Percentiles rank a stretch among this genome's conserved stretches.
Conservation (phyloP, 2,329 filamentous ascomycete genomes). For the Domatiomyces catenatus region DNA sequence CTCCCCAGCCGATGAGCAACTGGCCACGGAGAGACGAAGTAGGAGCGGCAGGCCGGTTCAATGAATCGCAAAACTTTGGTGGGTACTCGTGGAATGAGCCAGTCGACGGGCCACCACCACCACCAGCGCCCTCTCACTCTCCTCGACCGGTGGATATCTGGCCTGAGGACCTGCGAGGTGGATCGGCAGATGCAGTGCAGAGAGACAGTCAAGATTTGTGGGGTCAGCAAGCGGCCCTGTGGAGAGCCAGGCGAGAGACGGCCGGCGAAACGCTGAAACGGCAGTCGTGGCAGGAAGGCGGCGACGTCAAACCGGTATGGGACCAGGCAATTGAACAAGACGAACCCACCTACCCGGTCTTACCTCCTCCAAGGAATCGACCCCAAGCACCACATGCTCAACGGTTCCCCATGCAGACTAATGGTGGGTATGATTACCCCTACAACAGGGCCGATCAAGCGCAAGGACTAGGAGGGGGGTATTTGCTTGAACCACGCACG, state of each 20-base stretch:
- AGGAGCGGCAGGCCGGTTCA: too few species aligned
- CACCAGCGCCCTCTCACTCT: constrained; percentile 13
- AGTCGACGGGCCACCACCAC: too few species aligned
- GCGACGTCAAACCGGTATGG: not conserved
- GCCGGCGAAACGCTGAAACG: constrained; percentile 4
- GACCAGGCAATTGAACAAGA: not conserved
- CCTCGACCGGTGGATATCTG: constrained; percentile 12
- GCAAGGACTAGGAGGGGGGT: not conserved
- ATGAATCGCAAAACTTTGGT: too few species aligned
- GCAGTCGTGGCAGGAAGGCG: constrained; percentile 3
- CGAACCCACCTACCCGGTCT: constrained; percentile 8
- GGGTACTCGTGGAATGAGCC: too few species aligned
- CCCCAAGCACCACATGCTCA: not conserved
- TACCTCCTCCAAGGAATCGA: constrained; percentile 4
- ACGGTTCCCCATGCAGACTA: not conserved
- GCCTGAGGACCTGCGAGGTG: not conserved
- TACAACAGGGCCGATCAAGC: not conserved
- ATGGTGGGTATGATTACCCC: not conserved
- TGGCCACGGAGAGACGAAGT: too few species aligned
- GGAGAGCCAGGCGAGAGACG: constrained; percentile 9
- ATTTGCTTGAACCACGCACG: not conserved
- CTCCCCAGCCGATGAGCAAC: too few species aligned
- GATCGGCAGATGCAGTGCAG: not conserved
- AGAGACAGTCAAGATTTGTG: constrained; percentile 5
- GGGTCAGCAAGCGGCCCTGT: constrained; percentile 10